Evolutionary conservation across 1,139 yeast species (phyloP).

Genomic region (Diutina siamensis): DNA sequence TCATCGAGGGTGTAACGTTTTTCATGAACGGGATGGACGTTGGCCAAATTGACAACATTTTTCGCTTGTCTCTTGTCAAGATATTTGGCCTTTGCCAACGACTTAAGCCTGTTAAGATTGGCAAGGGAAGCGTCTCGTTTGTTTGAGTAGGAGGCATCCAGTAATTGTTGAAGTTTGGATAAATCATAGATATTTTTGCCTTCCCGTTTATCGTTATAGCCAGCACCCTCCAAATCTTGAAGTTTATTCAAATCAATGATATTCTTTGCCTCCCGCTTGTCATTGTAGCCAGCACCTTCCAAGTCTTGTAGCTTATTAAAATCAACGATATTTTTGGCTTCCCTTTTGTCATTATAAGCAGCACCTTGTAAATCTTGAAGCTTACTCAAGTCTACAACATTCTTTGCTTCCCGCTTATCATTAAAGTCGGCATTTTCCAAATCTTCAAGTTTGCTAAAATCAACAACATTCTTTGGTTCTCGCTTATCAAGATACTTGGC

Average conservation of each 20-base stretch:
- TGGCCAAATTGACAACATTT: not conserved
- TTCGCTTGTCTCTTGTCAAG: too few relatives aligned
- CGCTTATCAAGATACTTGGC: not conserved
- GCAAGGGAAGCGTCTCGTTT: conserved; percentile 5
- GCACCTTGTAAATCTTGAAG: conserved; percentile 5
- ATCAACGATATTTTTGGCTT: not conserved
- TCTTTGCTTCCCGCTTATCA: conserved; percentile 8
- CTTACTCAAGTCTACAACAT: conserved; percentile 9
- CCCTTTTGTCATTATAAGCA: not conserved
- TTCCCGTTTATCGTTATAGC: not conserved
- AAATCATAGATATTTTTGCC: conserved; percentile 10
- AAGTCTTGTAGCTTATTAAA: too few relatives aligned
- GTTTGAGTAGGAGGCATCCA: too few relatives aligned
- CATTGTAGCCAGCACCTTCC: too few relatives aligned
- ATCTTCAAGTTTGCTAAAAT: not conserved
- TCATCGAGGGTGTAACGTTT: conserved; percentile 1
- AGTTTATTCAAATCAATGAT: conserved; percentile 9
- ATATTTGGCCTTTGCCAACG: too few relatives aligned
- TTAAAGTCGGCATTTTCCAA: conserved; percentile 9
- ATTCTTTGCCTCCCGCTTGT: conserved; percentile 8
- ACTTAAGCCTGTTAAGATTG: not conserved
- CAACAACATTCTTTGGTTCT: conserved; percentile 13
- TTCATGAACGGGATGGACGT: not conserved
- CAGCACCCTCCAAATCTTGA: too few relatives aligned
- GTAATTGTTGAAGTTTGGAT: conserved; percentile 8